Percentiles rank a stretch among this genome's conserved stretches.
Conservation (phyloP, 129 eudicot genomes). For the Sambucus nigra region DNA sequence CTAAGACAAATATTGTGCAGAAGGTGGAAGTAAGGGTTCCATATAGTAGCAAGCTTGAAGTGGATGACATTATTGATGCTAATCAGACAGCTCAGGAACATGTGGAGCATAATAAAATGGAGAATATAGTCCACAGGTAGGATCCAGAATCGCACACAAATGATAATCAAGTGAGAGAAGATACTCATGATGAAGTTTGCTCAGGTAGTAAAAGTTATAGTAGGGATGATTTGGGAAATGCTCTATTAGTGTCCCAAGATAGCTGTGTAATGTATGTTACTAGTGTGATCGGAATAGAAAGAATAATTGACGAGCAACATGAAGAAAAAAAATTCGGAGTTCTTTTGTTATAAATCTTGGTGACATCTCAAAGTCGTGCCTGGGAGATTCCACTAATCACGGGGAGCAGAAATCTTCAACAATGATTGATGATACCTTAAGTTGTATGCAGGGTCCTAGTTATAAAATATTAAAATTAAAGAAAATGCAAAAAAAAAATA, state of each 20-base stretch:
- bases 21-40: constrained; percentile 16
- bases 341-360: constrained; percentile 1
- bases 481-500: too few relatives aligned
- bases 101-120: constrained; percentile 8
- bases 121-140: constrained; percentile 8
- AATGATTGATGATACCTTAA: constrained; percentile 3
- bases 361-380: constrained; percentile 7
- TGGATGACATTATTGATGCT: constrained; percentile 11
- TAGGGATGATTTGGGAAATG: too few relatives aligned
- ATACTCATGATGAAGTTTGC: too few relatives aligned
- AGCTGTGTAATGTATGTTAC: too few relatives aligned
- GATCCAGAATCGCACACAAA: constrained; percentile 13
- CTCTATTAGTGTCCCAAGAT: too few relatives aligned
- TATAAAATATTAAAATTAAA: too few relatives aligned
- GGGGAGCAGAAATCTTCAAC: constrained; percentile 11
- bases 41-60: constrained; percentile 9
- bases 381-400: constrained; percentile 8
- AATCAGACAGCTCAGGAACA: constrained; percentile 10
- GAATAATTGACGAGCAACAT: too few relatives aligned
- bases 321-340: constrained; percentile 12
- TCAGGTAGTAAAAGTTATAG: too few relatives aligned
- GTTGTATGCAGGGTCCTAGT: constrained; percentile 17
- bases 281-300: too few relatives aligned
- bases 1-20: constrained; percentile 15
- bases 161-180: constrained; percentile 8